Percentiles rank a stretch among this genome's conserved stretches.
These are phyloP conservation scores for Yarrowia porcina DNA, from an alignment of 805 yeast genomes.

Conservation along the genomic window DNA sequence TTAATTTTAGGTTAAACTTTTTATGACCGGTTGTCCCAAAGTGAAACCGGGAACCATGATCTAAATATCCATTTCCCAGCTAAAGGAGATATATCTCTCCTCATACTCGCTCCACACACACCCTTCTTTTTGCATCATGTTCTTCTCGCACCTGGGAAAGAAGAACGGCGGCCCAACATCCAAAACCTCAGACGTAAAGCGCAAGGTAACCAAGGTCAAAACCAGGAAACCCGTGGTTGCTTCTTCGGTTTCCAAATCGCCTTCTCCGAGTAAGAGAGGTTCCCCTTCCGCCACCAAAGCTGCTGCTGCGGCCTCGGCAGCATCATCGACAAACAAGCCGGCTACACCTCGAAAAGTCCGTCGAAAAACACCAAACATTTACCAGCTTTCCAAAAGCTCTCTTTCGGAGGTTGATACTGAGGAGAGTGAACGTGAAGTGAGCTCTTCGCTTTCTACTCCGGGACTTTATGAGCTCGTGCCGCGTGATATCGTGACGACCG, in stretches of 20 bases:
- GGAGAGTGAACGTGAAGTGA: neutral
- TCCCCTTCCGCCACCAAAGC: neutral
- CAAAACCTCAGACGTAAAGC: slow-evolving; percentile 18
- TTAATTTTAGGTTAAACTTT: slow-evolving; percentile 4
- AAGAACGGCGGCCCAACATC: neutral
- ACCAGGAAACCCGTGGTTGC: slow-evolving; percentile 10
- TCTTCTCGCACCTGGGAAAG: slow-evolving; percentile 22
- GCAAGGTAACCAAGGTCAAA: slow-evolving; percentile 24
- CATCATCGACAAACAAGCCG: neutral
- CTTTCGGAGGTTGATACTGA: slow-evolving; percentile 17
- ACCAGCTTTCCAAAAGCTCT: slow-evolving; percentile 16
- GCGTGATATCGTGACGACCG: neutral
- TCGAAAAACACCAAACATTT: slow-evolving; percentile 18
- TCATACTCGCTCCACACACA: neutral
- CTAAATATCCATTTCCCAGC: too few relatives aligned
- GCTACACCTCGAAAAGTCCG: slow-evolving; percentile 11
- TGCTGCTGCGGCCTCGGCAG: neutral
- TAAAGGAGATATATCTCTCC: neutral
- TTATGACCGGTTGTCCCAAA: neutral
- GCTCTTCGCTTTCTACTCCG: slow-evolving; percentile 11
- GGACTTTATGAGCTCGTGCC: slow-evolving; percentile 3
- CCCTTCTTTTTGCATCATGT: slow-evolving; percentile 5
- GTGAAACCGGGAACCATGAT: slow-evolving; percentile 1
- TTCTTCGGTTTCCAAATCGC: slow-evolving; percentile 7
- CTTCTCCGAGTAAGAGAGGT: slow-evolving; percentile 7